Base-by-base conservation (phyloP, 192 early-diverging fungal species). In the Chytriomyces hyalinus region DNA sequence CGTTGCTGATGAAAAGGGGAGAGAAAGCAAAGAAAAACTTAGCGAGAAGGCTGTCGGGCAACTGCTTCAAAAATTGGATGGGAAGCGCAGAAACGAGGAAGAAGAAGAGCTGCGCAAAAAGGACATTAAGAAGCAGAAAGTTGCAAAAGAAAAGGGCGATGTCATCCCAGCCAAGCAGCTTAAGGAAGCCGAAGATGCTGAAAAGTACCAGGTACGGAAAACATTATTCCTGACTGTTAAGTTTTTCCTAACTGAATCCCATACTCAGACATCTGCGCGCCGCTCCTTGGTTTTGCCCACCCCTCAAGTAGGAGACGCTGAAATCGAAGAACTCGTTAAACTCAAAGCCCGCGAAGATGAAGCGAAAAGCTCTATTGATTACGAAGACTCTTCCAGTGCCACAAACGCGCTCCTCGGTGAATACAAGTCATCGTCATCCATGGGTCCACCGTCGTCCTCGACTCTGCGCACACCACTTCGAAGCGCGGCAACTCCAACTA, bases 291-390 rank as follows among this genome's bases (percentile, higher is more conserved):
- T 91, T 46, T 86, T 99, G 44, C 97, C 97, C 10, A 81, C 93
- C 0, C 97, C 97, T 26, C 96, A 97, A 84, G 92, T 99, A 7
- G 88, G 91, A 53, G 95, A 97, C 70, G 83, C 84, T 6, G 97
- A 99, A 80, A 79, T 99, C 44, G 96, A 97, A 47, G 92, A 93
- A 53, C 93, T 97, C 65, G 92, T 95, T 26, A 96, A 96, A 82
- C 89, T 97, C 46, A 95, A 96, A 5, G 88, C 90, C 65, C 91
- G 92, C 63, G 93, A 93, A 24, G 91, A 94, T 70, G 88, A 88
- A 59, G 91, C 93, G 8, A 89, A 88, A 63, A 85, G 89, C 11
- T 81, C 96, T 46, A 92, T 96, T 10, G 86, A 87, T 57, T 83
- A 80, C 20, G 90, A 84, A 15, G 88, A 85, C 5, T 82, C 83